Base-by-base conservation (phyloP, 1,139 yeast species). In the Sugiyamaella japonica region DNA sequence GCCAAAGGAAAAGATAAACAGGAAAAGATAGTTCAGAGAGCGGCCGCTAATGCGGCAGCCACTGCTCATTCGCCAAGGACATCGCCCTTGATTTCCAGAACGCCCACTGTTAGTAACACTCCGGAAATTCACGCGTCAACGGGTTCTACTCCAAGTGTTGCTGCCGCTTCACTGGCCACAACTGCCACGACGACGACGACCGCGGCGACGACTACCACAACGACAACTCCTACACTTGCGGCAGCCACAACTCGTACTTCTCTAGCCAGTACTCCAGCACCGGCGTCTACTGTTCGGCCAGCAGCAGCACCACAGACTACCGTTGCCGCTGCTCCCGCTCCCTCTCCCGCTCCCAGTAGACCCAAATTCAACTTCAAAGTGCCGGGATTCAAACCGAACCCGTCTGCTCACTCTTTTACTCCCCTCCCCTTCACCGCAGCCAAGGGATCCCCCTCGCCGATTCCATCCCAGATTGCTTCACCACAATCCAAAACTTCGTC, bases 401-500 rank as follows among this genome's bases (percentile, higher is more conserved):
- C 89, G 8, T 81, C 83, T 57, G 88, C 90, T 1, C 83, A 85
- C 5, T 76, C 85, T 0, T 86, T 87, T 64, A 83, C 87, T 3
- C 91, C 93, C 3, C 25, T 20, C 3, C 25, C 25, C 2, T 73
- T 63, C 59, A 38, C 36, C 25, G 55, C 56, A 12, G 25, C 48
- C 10, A 48, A 51, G 16, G 55, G 56, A 28, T 55, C 62, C 12
- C 61, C 62, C 1, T 53, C 61, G 12, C 54, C 54, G 12, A 23
- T 41, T 32, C 25, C 52, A 13, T 50, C 56, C 1, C 54, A 37
- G 28, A 34, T 37, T 13, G 42, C 54, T n/a, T 54, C 56, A 1
- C 56, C 56, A 10, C 51, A 47, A 17, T 34, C 50, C 34, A 44
- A 48, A 48, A 34, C 50, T 42, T 12, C 55, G 43, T 31, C 53